phyloP scores from a whole-genome alignment of 148 eudicot genomes.

The Limonium bicolor region DNA sequence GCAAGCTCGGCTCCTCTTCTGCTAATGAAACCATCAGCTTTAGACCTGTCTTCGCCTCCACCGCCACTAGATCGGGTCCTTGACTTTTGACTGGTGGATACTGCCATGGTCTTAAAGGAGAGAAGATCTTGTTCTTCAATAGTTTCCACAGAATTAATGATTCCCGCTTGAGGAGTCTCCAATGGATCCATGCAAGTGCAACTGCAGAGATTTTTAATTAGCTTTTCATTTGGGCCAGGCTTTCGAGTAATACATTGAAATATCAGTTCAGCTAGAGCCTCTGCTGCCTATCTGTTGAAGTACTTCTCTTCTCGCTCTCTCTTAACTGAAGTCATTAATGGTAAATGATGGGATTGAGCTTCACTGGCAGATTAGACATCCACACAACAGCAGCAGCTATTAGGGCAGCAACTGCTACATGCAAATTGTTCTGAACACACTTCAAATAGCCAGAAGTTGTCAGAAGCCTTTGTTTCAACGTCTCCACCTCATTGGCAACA shows the following conservation, averaged over 20 bases:
- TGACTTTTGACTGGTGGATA: slow-evolving; percentile 50
- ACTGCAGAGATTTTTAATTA: slow-evolving; percentile 77
- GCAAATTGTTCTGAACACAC: slow-evolving; percentile 84
- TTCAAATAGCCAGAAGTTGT: slow-evolving; percentile 86
- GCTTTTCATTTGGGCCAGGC: slow-evolving; percentile 93
- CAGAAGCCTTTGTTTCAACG: slow-evolving; percentile 63
- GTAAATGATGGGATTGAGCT: slow-evolving; percentile 86
- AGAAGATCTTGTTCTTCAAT: slow-evolving; percentile 83
- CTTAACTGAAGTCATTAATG: slow-evolving; percentile 87
- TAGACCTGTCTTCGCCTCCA: slow-evolving; percentile 77
- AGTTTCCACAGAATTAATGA: slow-evolving; percentile 54
- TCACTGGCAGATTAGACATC: slow-evolving; percentile 87
- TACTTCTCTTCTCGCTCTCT: slow-evolving; percentile 97
- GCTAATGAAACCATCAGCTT: slow-evolving; percentile 74
- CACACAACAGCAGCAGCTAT: slow-evolving; percentile 69
- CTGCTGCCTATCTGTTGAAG: slow-evolving; percentile 88
- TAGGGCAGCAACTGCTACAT: slow-evolving; percentile 33
- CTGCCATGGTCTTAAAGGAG: slow-evolving; percentile 28
- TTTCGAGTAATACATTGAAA: slow-evolving; percentile 59
- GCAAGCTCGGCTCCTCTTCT: slow-evolving; percentile 98
- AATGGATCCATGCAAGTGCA: slow-evolving; percentile 79
- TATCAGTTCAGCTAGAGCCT: slow-evolving; percentile 90
- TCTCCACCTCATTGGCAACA: slow-evolving; percentile 53
- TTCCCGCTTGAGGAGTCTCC: slow-evolving; percentile 89
- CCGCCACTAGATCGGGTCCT: slow-evolving; percentile 38